Conservation (phyloP, 768 basidiomycete species). For the Fistulinella prunicolor region DNA sequence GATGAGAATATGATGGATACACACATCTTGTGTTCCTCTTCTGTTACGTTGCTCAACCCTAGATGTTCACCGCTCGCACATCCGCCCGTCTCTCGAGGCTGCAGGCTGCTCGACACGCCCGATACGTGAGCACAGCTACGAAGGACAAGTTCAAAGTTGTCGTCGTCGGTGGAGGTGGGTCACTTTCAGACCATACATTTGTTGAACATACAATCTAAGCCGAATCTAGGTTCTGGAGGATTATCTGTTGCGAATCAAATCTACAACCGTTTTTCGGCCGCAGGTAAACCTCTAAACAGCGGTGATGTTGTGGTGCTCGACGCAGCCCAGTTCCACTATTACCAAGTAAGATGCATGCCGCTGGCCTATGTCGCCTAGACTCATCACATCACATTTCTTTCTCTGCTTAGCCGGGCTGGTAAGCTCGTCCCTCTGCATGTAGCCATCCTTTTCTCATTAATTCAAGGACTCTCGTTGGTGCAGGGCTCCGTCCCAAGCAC, state of each 20-base stretch:
- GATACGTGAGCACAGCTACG: slow-evolving; percentile 24
- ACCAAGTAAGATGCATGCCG: slow-evolving; percentile 53
- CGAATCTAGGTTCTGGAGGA: slow-evolving; percentile 67
- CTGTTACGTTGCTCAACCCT: not conserved
- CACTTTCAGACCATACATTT: not conserved
- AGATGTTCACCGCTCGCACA: slow-evolving; percentile 10
- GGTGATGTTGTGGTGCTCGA: slow-evolving; percentile 90
- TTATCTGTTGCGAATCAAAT: slow-evolving; percentile 86
- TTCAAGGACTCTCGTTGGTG: slow-evolving; percentile 83
- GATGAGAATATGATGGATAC: too few relatives aligned
- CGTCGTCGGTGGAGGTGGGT: slow-evolving; percentile 81
- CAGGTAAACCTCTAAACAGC: slow-evolving; percentile 60
- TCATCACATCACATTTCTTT: not conserved
- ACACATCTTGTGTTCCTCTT: not conserved
- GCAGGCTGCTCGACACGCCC: slow-evolving; percentile 7
- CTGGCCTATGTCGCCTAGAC: not conserved
- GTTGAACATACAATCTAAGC: slow-evolving; percentile 4
- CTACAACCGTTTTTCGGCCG: slow-evolving; percentile 70
- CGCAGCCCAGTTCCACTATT: slow-evolving; percentile 77
- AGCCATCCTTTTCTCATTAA: slow-evolving; percentile 3
- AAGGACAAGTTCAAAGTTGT: slow-evolving; percentile 75
- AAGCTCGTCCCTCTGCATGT: slow-evolving; percentile 17
- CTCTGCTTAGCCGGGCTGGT: slow-evolving; percentile 81
- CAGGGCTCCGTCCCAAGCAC: slow-evolving; percentile 75
- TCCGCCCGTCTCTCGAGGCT: slow-evolving; percentile 5